phyloP scores from a whole-genome alignment of 768 basidiomycete species.

The Tremella fuciformis region DNA sequence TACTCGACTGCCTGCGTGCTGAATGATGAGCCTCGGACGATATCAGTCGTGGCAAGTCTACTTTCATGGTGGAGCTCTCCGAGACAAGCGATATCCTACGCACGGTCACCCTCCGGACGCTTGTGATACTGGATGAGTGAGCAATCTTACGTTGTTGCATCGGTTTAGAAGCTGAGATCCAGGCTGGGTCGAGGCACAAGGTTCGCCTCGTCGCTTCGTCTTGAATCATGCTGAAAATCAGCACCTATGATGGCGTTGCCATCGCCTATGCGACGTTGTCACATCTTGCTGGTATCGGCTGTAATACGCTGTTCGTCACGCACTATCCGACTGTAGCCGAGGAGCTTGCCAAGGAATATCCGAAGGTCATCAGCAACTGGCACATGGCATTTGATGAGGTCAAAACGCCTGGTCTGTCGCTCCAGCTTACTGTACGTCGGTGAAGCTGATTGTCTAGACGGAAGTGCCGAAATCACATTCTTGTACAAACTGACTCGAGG shows the following conservation, averaged over 20 bases:
- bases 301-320: conserved; percentile 73
- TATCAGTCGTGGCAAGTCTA: conserved; percentile 77
- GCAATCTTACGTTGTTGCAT: conserved; percentile 4
- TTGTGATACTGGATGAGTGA: conserved; percentile 78
- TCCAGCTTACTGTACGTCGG: neutral
- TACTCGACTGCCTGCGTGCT: neutral
- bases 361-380: conserved; percentile 59
- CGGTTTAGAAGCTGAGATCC: neutral
- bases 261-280: conserved; percentile 49
- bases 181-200: conserved; percentile 49
- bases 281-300: conserved; percentile 40
- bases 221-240: conserved; percentile 40
- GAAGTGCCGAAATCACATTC: conserved; percentile 77
- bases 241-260: conserved; percentile 78
- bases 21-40: conserved; percentile 72
- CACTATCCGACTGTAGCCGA: conserved; percentile 81
- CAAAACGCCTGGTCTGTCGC: conserved; percentile 55
- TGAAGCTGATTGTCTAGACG: conserved; percentile 54
- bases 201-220: conserved; percentile 10
- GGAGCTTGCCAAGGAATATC: conserved; percentile 45
- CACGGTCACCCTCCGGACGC: conserved; percentile 67
- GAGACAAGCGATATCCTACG: conserved; percentile 88
- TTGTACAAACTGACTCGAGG: conserved; percentile 73
- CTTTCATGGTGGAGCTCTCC: conserved; percentile 93
- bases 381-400: conserved; percentile 83